Evolutionary conservation across 345 rosid species (phyloP).

Genomic region (Limnanthes douglasii): DNA sequence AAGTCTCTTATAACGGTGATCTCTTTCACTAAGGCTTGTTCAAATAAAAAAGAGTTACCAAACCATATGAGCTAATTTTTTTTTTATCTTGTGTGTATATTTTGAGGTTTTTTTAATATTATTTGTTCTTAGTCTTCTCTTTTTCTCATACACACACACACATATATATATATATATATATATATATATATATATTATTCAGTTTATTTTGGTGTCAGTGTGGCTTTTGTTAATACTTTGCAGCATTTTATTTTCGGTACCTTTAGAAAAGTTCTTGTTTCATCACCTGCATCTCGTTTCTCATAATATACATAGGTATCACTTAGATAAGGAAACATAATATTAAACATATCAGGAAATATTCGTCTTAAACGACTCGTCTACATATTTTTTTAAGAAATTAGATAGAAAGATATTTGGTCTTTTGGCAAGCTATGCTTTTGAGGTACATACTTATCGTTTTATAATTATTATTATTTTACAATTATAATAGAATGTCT

Average conservation of each 20-base stretch:
- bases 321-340: too few species aligned
- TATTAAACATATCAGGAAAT: too few species aligned
- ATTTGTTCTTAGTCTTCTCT: slow-evolving; percentile 1
- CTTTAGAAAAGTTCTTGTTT: slow-evolving; percentile 38
- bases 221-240: slow-evolving; percentile 31
- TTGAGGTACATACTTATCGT: too few species aligned
- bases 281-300: slow-evolving; percentile 25
- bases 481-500: too few species aligned
- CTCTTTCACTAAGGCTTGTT: slow-evolving; percentile 53
- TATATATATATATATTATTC: too few species aligned
- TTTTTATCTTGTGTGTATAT: slow-evolving; percentile 1
- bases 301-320: too few species aligned
- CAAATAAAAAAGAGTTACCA: slow-evolving; percentile 40
- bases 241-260: slow-evolving; percentile 36
- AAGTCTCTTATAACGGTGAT: slow-evolving; percentile 43
- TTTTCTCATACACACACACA: slow-evolving; percentile 1
- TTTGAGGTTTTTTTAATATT: neutral
- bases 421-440: too few species aligned
- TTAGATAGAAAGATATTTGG: too few species aligned
- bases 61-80: slow-evolving; percentile 28
- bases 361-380: too few species aligned
- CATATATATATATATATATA: too few species aligned
- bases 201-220: slow-evolving; percentile 9
- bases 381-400: too few species aligned
- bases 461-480: too few species aligned